Evolutionary conservation across 208 protist species (phyloP), one percentile per base, ranked within the genome.

Genomic region (Trypanosoma melophagium): DNA sequence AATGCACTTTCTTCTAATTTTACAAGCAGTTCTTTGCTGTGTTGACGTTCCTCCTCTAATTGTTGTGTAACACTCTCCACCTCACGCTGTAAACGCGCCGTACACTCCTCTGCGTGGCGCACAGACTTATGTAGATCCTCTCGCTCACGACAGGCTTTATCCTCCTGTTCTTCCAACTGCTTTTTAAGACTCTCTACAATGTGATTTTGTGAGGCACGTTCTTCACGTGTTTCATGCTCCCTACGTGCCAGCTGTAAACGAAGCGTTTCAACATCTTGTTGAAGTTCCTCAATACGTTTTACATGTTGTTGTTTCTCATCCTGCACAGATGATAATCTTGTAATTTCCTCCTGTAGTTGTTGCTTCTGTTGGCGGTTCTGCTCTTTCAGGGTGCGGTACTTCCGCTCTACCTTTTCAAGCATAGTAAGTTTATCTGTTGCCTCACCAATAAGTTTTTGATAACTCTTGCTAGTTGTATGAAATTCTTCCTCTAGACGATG

Each of bases 381-480:
- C 31, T 90, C 80, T 65, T 92, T 92, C 59, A 94, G 73, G 17
- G 73, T 40, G 58, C 79, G 84, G 78, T 96, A 93, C 74, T 84
- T 86, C 49, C 84, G 80, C 66, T 87, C 77, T 22, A 77, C 60
- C 67, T 84, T 80, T 71, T 94, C 87, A 19, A 90, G 73, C 41
- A 69, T 61, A 12, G 68, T 63, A 69, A 92, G 76, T 56, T 79
- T 81, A 17, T 69, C 67, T 4, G 80, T 85, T 7, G 85, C 86
- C 57, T 94, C 90, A 9, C 67, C 50, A 45, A 96, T 77, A 47
- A 96, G 61, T 55, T 75, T 58, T 49, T 93, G 77, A 66, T 93
- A 96, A 58, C 77, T 75, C 13, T 82, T 61, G 16, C 80, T 75
- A 8, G 85, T 86, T 13, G 66, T 56, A 16, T 77, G 69, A 54